phyloP scores from a whole-genome alignment of 2,329 filamentous ascomycete species.

The Dothideomycetes sp. region DNA sequence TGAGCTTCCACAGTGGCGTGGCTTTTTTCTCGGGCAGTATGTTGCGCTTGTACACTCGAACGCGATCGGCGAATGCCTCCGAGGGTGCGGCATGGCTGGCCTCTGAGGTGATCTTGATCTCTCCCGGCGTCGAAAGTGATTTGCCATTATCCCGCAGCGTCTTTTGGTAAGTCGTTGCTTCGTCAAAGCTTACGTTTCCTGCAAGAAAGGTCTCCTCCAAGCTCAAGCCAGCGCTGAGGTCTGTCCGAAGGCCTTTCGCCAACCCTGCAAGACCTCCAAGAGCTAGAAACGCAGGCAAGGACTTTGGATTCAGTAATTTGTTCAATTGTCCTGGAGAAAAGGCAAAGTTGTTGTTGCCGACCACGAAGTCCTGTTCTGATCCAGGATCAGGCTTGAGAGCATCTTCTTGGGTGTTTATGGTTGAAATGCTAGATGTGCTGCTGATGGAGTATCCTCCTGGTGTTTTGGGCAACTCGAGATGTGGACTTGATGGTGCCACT shows the following conservation, averaged over 20 bases:
- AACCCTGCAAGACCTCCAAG: conserved; percentile 46
- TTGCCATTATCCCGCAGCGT: conserved; percentile 14
- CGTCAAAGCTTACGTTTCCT: conserved; percentile 37
- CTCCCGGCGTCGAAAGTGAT: background rate
- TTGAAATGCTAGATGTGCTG: conserved; percentile 7
- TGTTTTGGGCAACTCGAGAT: conserved; percentile 4
- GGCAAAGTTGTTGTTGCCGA: conserved; percentile 38
- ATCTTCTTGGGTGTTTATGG: conserved; percentile 15
- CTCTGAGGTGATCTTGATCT: background rate
- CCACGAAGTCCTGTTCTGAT: conserved; percentile 17
- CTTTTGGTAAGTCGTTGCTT: conserved; percentile 32
- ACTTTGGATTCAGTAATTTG: conserved; percentile 42
- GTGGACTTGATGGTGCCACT: conserved; percentile 1
- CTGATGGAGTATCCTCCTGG: conserved; percentile 5
- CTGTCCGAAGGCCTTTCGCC: conserved; percentile 39
- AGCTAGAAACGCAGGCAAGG: conserved; percentile 36
- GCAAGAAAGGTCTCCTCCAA: conserved; percentile 38
- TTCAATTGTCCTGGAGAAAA: conserved; percentile 44
- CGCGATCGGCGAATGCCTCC: conserved; percentile 41
- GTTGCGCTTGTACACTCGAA: conserved; percentile 50
- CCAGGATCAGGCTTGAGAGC: conserved; percentile 19
- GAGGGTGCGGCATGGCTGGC: conserved; percentile 5
- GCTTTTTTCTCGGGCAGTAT: conserved; percentile 52
- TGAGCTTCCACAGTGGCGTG: conserved; percentile 47
- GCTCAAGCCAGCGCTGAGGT: conserved; percentile 37